Base-by-base conservation (phyloP, 768 basidiomycete species). In the Russula compacta region DNA sequence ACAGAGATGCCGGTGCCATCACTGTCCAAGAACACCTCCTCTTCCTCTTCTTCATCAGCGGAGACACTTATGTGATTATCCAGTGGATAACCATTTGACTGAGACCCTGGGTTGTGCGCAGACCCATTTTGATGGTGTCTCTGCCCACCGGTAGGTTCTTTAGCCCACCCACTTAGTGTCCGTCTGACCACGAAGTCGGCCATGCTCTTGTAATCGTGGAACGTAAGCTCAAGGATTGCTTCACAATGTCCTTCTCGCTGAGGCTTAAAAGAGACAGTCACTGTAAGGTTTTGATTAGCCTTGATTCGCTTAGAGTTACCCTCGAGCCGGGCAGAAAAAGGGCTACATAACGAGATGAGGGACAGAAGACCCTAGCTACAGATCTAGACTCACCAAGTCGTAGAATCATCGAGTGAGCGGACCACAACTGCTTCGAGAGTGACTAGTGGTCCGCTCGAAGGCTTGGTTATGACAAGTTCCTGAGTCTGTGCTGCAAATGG, bases 1-100 rank as follows among this genome's bases (percentile, higher is more conserved):
- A 67, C 66, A 3, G 73, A 69, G 2, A 85, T 69, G 0, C 68
- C 65, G 11, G 85, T 70, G 0, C 79, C 81, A 50, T 83, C 73
- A 55, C 81, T 82, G 63, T 85, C 82, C 39, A 36, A 46, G 14
- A 47, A n/a, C 40, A 54, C 56, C n/a, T 29, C 24, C 24, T 3
- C 24, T 29, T 49, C 61, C 12, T 49, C 61, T 32, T 54, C 61
- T 49, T 44, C 52, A 21, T 49, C 56, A 7, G 17, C 5, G 8
- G 46, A 40, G 4, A 38, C 19, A 5, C 29, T 40, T 24, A 19
- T 5, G 17, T 48, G 1, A 33, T 61, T 44, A n/a, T 58, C 56
- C n/a, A 36, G n/a, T 24, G 1, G n/a, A 15, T 46, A 44, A 24
- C 10, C 5, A 24, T 9, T 3, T 32, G 56, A 19, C n/a, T 43